A percentile compares a stretch with the other conserved stretches of the same genome.
Conservation (phyloP, 352 stramenopile species). For the Saprolegnia parasitica region DNA sequence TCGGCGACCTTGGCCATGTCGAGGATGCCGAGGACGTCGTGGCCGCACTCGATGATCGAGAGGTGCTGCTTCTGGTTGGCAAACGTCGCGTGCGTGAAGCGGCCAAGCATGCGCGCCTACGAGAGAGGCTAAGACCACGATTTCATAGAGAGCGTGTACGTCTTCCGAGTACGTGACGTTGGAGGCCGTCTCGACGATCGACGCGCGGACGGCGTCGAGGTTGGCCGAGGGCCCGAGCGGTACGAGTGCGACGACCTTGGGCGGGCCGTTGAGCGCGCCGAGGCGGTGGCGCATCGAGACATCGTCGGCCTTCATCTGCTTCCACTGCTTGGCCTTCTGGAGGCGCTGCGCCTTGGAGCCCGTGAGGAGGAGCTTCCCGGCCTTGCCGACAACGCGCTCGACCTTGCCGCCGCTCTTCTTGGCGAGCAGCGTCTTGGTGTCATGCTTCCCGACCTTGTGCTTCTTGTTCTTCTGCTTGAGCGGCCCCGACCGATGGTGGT, state of each 20-base stretch:
- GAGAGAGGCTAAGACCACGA: slow-evolving; percentile 29
- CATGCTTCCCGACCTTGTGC: slow-evolving; percentile 83
- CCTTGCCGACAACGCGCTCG: slow-evolving; percentile 40
- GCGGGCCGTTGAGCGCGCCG: slow-evolving; percentile 64
- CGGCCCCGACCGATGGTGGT: slow-evolving; percentile 82
- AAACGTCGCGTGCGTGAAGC: slow-evolving; percentile 52
- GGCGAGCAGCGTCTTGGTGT: slow-evolving; percentile 70
- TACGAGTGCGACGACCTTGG: slow-evolving; percentile 85
- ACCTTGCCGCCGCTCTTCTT: slow-evolving; percentile 72
- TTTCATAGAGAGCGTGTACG: background rate
- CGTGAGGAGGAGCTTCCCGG: slow-evolving; percentile 46
- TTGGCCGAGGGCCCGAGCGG: slow-evolving; percentile 64
- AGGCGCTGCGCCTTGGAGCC: slow-evolving; percentile 69
- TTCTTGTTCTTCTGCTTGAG: slow-evolving; percentile 91
- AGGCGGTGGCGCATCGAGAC: slow-evolving; percentile 80
- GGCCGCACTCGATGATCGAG: slow-evolving; percentile 77
- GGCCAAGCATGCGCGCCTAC: slow-evolving; percentile 60
- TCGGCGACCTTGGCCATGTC: slow-evolving; percentile 85
- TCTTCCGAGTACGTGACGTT: slow-evolving; percentile 49
- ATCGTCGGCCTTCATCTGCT: slow-evolving; percentile 82
- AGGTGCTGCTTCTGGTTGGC: slow-evolving; percentile 82
- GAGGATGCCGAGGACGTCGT: slow-evolving; percentile 72
- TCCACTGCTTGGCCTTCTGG: slow-evolving; percentile 79
- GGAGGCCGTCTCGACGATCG: slow-evolving; percentile 54
- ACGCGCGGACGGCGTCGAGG: slow-evolving; percentile 54